Evolutionary conservation across 2,329 filamentous ascomycete genomes (phyloP).

Genomic region (Paradendryphiella salina): DNA sequence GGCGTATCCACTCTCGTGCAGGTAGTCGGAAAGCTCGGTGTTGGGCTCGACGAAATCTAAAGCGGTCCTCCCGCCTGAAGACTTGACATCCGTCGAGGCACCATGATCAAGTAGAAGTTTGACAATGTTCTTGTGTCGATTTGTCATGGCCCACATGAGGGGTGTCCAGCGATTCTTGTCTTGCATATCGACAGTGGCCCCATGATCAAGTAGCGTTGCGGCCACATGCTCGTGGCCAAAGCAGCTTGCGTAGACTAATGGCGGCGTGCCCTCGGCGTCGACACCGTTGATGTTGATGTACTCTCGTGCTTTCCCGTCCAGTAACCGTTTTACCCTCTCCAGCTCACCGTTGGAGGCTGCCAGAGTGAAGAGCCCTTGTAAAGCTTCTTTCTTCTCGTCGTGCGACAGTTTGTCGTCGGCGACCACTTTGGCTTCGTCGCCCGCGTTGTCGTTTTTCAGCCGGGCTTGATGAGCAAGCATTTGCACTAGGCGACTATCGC

Average conservation of each 20-base stretch:
- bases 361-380: conserved; percentile 91
- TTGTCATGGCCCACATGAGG: conserved; percentile 99
- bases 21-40: conserved; percentile 93
- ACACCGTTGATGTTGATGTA: conserved; percentile 84
- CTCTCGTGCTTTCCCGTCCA: conserved; percentile 71
- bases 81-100: conserved; percentile 94
- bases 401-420: conserved; percentile 72
- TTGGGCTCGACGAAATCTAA: conserved; percentile 95
- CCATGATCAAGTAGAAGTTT: conserved; percentile 91
- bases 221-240: conserved; percentile 95
- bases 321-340: conserved; percentile 73
- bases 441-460: conserved; percentile 69
- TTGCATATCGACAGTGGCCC: conserved; percentile 87
- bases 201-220: conserved; percentile 77
- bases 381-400: conserved; percentile 74
- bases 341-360: conserved; percentile 95
- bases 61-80: conserved; percentile 87
- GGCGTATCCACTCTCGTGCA: conserved; percentile 91
- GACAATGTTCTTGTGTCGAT: conserved; percentile 92
- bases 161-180: conserved; percentile 97
- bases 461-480: conserved; percentile 96
- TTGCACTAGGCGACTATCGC: conserved; percentile 85
- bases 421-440: conserved; percentile 77
- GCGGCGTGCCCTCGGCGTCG: conserved; percentile 94
- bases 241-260: conserved; percentile 95